Base-by-base conservation (phyloP, 139 green algal genomes). In the Micractinium sp. region DNA sequence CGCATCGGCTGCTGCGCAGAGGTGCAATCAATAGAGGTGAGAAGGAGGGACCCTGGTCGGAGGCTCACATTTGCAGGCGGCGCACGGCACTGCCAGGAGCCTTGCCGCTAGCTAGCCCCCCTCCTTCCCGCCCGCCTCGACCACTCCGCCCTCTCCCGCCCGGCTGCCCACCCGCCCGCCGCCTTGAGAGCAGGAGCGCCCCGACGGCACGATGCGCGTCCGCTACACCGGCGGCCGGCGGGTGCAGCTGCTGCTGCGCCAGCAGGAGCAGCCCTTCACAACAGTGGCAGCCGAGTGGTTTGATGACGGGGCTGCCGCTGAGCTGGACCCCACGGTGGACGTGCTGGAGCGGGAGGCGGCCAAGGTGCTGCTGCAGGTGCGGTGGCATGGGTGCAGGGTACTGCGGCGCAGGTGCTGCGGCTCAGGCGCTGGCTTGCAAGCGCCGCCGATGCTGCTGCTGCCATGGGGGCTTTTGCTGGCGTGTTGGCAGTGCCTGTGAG, bases 1-100 rank as follows among this genome's bases (percentile, higher is more conserved):
- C 56, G 47, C 47, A 63, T 91, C 1, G 88, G 80, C 31, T 89
- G 81, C 81, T 84, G 67, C 67, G 88, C 88, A 23, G 85, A 81
- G 33, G 81, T 91, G 41, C 16, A 89, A 27, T 15, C 39, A 19
- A 84, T 91, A 39, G 23, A 87, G 82, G 82, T 87, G 82, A 47
- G 78, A 18, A n/a, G n/a, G n/a, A n/a, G n/a, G n/a, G n/a, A n/a
- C n/a, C n/a, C n/a, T n/a, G n/a, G 5, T 56, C 9, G 47, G 47
- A 9, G 5, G 5, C 47, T 56, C 9, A 9, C 47, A 56, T 56
- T 56, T 5, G 47, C 47, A 56, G 25, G 66, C 7, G 25, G 66
- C 66, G 3, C 14, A 73, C 25, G 22, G 66, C 66, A 19, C 66
- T 73, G 47, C 47, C n/a, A 9, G 47, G 7, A 5, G 47, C 47